Conservation (phyloP, 73 alveolate genomes). For the Vitrella brassicaformis region DNA sequence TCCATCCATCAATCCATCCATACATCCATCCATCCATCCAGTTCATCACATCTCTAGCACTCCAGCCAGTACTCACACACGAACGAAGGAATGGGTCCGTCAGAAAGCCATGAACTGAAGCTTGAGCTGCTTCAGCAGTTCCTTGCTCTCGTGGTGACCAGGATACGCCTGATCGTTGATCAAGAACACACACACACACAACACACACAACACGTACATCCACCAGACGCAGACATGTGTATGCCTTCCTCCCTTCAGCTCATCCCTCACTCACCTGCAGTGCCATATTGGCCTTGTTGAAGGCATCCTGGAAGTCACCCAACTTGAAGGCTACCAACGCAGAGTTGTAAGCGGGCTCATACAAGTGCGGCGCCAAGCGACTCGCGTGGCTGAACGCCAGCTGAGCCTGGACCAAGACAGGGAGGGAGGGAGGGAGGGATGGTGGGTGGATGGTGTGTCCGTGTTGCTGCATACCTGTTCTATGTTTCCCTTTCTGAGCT, state of each 20-base stretch:
- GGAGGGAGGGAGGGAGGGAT: too few relatives aligned
- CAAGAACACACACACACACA: neutral
- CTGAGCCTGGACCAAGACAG: conserved; percentile 73
- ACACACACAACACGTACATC: neutral
- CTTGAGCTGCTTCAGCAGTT: too few relatives aligned
- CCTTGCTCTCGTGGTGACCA: conserved; percentile 25
- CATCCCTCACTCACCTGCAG: conserved; percentile 5
- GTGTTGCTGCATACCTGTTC: conserved; percentile 66
- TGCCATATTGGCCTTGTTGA: conserved; percentile 29
- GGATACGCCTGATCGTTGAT: conserved; percentile 7
- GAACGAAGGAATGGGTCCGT: too few relatives aligned
- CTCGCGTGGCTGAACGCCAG: conserved; percentile 53
- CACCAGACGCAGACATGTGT: neutral
- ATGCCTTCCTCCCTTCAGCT: neutral
- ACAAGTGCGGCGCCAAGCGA: conserved; percentile 60
- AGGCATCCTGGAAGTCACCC: conserved; percentile 19
- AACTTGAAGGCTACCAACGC: conserved; percentile 34
- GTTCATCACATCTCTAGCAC: too few relatives aligned
- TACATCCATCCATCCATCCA: too few relatives aligned
- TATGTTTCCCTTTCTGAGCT: conserved; percentile 75
- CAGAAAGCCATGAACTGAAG: too few relatives aligned
- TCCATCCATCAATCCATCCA: too few relatives aligned
- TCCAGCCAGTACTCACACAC: too few relatives aligned
- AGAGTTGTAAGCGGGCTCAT: conserved; percentile 84
- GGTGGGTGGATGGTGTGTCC: too few relatives aligned